Evolutionary conservation across 768 basidiomycete genomes (phyloP), one percentile per base, ranked within the genome.

Genomic region (Suillus luteus): DNA sequence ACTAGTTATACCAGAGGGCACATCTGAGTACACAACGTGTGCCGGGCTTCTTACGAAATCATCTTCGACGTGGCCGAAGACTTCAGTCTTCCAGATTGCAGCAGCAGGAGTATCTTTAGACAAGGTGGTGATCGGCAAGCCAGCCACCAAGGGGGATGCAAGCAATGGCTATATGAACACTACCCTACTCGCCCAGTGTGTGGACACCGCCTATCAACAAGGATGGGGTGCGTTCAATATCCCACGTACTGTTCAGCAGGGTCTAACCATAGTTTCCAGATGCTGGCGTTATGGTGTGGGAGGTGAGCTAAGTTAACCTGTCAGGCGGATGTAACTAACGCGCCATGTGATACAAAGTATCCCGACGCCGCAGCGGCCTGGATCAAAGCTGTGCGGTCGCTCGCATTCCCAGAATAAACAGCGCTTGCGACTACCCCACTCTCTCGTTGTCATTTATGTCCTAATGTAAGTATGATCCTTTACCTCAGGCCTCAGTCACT

Each of bases 51-150:
- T 85, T 31, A 71, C 66, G 59, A 54, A 72, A 9, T 82, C 81
- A 0, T 77, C 81, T 11, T 72, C 74, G 10, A 64, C 68, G 12
- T 84, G 74, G 74, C 83, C 83, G 1, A 60, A 75, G 17, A 78
- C 80, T 0, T 74, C 82, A 0, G 70, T 85, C 40, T 81, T 85
- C 71, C 76, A 85, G 66, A 83, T 85, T 60, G 74, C 76, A 24
- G 80, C 81, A 1, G 83, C 75, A 63, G 88, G 87, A 31, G 83
- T 92, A 10, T 71, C 80, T 2, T 69, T 85, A 54, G 73, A 82
- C 71, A 91, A 93, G 76, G 78, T 91, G 55, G 85, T 91, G 65
- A 89, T 93, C 68, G 90, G 90, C 3, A 93, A 92, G 73, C 90
- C 90, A 1, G 86, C 85, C 2, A 62, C 79, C 0, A 65, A 65